Conservation (phyloP, 345 rosid genomes). For the Citrus maxima region DNA sequence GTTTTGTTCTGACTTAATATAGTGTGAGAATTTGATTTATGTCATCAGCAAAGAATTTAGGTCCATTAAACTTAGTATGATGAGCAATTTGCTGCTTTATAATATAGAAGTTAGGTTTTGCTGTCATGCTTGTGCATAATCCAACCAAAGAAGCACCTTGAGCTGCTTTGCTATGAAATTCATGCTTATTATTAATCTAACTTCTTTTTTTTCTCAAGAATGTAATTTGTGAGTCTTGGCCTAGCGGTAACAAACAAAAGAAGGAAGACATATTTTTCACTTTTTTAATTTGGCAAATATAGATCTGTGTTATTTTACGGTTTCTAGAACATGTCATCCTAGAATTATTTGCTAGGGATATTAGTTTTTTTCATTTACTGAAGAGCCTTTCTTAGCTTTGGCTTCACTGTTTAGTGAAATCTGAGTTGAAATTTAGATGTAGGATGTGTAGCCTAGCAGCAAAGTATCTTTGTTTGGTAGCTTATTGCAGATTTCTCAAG, state of each 20-base stretch:
- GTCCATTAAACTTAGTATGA: neutral
- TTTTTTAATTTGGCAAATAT: neutral
- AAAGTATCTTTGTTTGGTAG: neutral
- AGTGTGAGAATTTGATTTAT: neutral
- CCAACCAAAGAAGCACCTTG: neutral
- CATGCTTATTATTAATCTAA: neutral
- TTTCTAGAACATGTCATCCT: neutral
- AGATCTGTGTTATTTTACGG: neutral
- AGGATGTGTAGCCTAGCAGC: neutral
- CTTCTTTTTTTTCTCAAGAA: neutral
- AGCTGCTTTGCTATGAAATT: conserved; percentile 3
- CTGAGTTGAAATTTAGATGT: neutral
- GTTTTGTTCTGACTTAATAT: neutral
- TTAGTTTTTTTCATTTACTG: neutral
- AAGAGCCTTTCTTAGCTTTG: neutral
- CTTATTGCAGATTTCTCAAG: neutral
- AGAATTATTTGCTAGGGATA: neutral
- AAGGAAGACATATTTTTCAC: neutral
- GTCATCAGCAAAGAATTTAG: neutral
- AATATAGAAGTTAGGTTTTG: neutral
- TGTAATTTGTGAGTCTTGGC: neutral
- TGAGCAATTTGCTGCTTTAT: neutral
- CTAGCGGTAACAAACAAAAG: neutral
- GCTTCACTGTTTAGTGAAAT: neutral
- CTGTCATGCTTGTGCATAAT: neutral